Evolutionary conservation across 257 asterid genomes (phyloP), one percentile per base, ranked within the genome.

Genomic region (Anisodus tanguticus): DNA sequence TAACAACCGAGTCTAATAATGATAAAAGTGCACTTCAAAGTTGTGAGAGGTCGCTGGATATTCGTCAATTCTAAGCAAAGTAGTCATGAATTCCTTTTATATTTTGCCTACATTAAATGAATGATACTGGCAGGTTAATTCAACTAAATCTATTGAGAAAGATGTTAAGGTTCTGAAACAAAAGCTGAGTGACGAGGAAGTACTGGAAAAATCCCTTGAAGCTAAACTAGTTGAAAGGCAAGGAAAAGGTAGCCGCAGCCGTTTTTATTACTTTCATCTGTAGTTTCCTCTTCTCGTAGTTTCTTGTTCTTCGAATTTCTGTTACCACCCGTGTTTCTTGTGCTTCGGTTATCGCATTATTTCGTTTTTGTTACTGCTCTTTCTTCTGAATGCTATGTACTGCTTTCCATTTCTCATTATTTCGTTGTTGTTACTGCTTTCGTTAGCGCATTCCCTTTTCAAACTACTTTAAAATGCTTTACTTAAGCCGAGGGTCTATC

Each of bases 141-240:
- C 93, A 37, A 90, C 91, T 1, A 96, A 96, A 88, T 86, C 97
- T 54, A 89, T 88, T 84, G 98, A 96, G 84, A 93, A 93, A 87
- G 98, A 96, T 41, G 89, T 92, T 51, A 94, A 96, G 86, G 86
- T 84, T 86, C 95, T 93, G 62, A 93, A 90, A 91, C 88, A 82
- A 81, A 91, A 92, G 85, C 89, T 90, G 74, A 87, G 96, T 67
- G 97, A 95, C 4, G 93, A 95, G 82, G 93, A 85, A 60, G 90
- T 95, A 84, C 54, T 60, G 43, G 91, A 86, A 59, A 95, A 93
- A 88, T 91, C 98, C 45, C 93, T 89, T 19, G 97, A 95, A 83
- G 97, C 94, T 79, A 89, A 90, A 89, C 85, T 91, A 67, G 86
- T 88, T 60, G 97, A 93, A 83, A 84, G 88, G 85, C 97, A 86